Percentiles rank a stretch among this genome's conserved stretches.
phyloP scores from a whole-genome alignment of 495 filamentous ascomycete genomes.

The Glutinoglossum americanum region DNA sequence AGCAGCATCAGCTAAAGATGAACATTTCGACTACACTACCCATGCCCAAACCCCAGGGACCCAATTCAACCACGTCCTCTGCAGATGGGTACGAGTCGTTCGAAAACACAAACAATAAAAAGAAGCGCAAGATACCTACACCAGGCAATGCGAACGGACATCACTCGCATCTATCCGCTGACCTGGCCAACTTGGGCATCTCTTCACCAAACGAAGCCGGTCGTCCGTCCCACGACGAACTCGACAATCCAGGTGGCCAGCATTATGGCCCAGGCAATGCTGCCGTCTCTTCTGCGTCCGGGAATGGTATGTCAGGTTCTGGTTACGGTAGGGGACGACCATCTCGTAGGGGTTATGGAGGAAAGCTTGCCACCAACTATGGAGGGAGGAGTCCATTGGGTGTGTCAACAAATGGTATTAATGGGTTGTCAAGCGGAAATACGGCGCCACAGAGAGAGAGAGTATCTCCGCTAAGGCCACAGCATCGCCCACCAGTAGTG shows the following conservation, averaged over 20 bases:
- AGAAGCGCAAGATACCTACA: constrained; percentile 93
- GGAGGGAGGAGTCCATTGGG: constrained; percentile 47
- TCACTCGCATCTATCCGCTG: constrained; percentile 36
- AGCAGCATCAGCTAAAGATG: not conserved
- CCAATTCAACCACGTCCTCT: constrained; percentile 18
- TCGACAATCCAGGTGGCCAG: constrained; percentile 26
- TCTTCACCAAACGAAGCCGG: constrained; percentile 24
- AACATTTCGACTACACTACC: not conserved
- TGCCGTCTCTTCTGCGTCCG: constrained; percentile 20
- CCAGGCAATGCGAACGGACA: constrained; percentile 47
- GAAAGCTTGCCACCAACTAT: constrained; percentile 7
- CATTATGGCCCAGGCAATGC: constrained; percentile 34
- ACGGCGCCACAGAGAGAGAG: not conserved
- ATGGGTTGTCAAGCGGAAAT: constrained; percentile 18
- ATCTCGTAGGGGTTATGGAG: not conserved
- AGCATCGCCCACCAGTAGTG: constrained; percentile 14
- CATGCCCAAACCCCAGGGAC: constrained; percentile 10
- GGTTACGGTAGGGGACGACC: constrained; percentile 49
- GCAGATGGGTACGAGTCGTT: constrained; percentile 90
- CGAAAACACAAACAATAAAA: constrained; percentile 98
- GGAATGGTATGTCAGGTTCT: constrained; percentile 50
- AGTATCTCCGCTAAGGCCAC: not conserved
- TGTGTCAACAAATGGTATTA: constrained; percentile 30
- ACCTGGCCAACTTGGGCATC: constrained; percentile 40
- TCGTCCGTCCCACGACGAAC: constrained; percentile 20